Evolutionary conservation across 306 rosid species (phyloP).

Genomic region (Vicia faba): DNA sequence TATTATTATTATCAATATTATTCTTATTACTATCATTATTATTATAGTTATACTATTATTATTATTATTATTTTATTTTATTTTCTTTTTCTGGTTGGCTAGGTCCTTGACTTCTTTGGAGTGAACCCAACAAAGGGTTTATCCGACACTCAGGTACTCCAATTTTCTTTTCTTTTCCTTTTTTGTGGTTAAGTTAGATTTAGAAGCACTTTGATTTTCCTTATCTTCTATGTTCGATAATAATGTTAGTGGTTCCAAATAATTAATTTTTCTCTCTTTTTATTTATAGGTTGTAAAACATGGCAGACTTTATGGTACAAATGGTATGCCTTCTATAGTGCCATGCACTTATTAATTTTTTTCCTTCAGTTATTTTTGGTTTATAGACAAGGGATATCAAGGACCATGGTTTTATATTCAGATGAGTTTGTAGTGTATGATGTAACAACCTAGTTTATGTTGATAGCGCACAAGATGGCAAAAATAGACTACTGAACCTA

Average conservation of each 20-base stretch:
- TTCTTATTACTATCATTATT: no score
- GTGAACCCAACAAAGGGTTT: slow-evolving; percentile 86
- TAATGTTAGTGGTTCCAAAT: slow-evolving; percentile 26
- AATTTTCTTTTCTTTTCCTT: background rate
- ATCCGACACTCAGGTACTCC: slow-evolving; percentile 65
- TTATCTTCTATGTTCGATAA: slow-evolving; percentile 5
- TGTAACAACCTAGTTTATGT: slow-evolving; percentile 2
- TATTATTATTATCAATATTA: background rate
- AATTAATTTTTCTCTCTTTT: background rate
- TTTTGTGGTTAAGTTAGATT: slow-evolving; percentile 8
- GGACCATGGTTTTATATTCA: slow-evolving; percentile 29
- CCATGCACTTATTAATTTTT: background rate
- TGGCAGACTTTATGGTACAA: slow-evolving; percentile 72
- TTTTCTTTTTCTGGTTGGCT: slow-evolving; percentile 17
- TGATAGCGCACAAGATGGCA: slow-evolving; percentile 14
- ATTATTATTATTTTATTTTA: background rate
- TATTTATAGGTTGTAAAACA: slow-evolving; percentile 66
- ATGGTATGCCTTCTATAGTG: slow-evolving; percentile 58
- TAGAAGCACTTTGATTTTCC: slow-evolving; percentile 2
- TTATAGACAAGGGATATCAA: slow-evolving; percentile 27
- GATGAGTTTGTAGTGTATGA: slow-evolving; percentile 15
- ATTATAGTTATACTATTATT: background rate
- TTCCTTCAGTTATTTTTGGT: background rate
- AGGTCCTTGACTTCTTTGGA: slow-evolving; percentile 89
- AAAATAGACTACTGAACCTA: slow-evolving; percentile 25